Conservation (phyloP, 148 eudicot genomes). For the Vaccinium corymbosum region DNA sequence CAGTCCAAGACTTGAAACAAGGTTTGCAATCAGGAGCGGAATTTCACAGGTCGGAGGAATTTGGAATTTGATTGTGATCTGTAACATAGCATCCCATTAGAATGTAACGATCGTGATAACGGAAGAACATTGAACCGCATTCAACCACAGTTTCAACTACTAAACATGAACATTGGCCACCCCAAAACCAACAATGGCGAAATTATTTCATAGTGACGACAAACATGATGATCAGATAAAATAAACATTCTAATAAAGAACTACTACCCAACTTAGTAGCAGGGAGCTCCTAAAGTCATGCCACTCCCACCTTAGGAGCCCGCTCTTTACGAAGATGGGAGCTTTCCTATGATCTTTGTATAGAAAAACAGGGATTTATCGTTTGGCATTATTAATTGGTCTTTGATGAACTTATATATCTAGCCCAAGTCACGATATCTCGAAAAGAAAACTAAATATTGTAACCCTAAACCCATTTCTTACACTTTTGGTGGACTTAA, state of each 20-base stretch:
- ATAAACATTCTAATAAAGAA: background rate
- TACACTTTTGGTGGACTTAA: too few relatives aligned
- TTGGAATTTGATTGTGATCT: slow-evolving; percentile 92
- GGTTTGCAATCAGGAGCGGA: slow-evolving; percentile 69
- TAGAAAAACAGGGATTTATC: too few relatives aligned
- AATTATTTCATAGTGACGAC: background rate
- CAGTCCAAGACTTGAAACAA: slow-evolving; percentile 72
- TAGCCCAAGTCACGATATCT: too few relatives aligned
- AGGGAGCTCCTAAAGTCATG: too few relatives aligned
- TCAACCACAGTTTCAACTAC: background rate
- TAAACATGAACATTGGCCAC: background rate
- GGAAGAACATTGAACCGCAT: background rate
- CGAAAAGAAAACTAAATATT: too few relatives aligned
- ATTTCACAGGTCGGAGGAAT: slow-evolving; percentile 75
- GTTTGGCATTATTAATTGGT: too few relatives aligned
- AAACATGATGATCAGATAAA: background rate
- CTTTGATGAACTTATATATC: too few relatives aligned
- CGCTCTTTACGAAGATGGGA: too few relatives aligned
- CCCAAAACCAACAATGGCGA: background rate
- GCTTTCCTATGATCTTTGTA: too few relatives aligned
- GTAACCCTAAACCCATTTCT: too few relatives aligned
- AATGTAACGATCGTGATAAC: background rate
- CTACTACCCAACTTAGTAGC: background rate
- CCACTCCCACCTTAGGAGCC: too few relatives aligned
- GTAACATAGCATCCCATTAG: slow-evolving; percentile 18